Evolutionary conservation across 2,329 filamentous ascomycete genomes (phyloP).

Genomic region (Alternaria sp.): DNA sequence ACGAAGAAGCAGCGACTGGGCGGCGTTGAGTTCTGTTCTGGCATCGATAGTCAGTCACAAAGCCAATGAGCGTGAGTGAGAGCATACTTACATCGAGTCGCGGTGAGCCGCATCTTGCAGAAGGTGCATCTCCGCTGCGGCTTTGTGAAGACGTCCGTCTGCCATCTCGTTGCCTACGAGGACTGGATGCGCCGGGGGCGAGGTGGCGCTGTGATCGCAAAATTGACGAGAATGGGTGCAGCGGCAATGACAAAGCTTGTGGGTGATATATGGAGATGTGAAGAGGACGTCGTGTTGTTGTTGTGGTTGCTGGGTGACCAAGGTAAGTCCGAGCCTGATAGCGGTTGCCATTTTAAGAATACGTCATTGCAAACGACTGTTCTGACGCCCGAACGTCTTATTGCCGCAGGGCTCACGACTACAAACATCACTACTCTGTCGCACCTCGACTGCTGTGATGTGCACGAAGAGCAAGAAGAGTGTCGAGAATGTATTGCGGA

Average conservation of each 20-base stretch:
- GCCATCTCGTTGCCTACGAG: not conserved
- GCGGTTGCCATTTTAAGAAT: not conserved
- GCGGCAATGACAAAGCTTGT: not conserved
- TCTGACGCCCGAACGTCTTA: too few species aligned
- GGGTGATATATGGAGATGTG: not conserved
- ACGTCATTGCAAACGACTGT: not conserved
- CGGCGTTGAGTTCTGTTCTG: not conserved
- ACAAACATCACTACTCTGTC: too few species aligned
- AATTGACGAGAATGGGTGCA: fast-evolving
- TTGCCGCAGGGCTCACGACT: too few species aligned
- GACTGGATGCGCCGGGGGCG: not conserved
- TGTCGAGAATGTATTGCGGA: too few species aligned
- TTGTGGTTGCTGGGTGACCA: not conserved
- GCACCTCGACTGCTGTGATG: too few species aligned
- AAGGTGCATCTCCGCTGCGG: not conserved
- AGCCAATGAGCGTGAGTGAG: fast-evolving
- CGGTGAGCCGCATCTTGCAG: not conserved
- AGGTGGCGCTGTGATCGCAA: not conserved
- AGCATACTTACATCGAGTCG: not conserved
- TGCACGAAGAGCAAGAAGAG: too few species aligned
- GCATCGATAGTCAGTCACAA: not conserved
- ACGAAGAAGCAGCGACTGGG: not conserved
- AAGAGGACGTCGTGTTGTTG: not conserved
- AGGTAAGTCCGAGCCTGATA: not conserved
- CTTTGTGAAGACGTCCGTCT: not conserved